Percentiles rank a stretch among this genome's conserved stretches.
phyloP scores from a whole-genome alignment of 345 rosid genomes.

The Gynandropsis gynandra region DNA sequence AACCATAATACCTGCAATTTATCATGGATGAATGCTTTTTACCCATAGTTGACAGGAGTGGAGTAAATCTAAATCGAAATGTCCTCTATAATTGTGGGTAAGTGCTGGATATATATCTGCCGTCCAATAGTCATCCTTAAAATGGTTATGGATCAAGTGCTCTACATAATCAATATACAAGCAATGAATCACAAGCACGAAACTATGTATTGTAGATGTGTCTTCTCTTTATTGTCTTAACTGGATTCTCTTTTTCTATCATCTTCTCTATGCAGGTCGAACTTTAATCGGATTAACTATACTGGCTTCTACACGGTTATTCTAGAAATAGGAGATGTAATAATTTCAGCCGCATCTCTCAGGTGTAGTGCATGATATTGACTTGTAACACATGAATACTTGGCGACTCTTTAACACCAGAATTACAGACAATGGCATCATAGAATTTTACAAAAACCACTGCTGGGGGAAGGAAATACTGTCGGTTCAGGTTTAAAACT shows the following conservation, averaged over 20 bases:
- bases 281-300: constrained; percentile 31
- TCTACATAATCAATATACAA: constrained; percentile 3
- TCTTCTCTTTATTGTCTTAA: constrained; percentile 7
- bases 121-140: constrained; percentile 10
- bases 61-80: constrained; percentile 27
- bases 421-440: not conserved
- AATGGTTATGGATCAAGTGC: not conserved
- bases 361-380: constrained; percentile 19
- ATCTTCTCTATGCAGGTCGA: constrained; percentile 25
- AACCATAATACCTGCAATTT: constrained; percentile 26
- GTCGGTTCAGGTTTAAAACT: no score
- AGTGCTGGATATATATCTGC: constrained; percentile 10
- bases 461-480: constrained; percentile 19
- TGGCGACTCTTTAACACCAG: not conserved
- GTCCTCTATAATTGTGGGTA: constrained; percentile 33
- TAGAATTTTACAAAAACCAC: constrained; percentile 30
- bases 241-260: constrained; percentile 7
- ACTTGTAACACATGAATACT: no score
- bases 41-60: constrained; percentile 31
- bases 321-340: constrained; percentile 31
- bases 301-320: constrained; percentile 34
- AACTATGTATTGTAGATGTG: no score
- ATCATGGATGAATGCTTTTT: constrained; percentile 33
- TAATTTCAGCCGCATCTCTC: constrained; percentile 33
- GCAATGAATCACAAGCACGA: constrained; percentile 1